Conservation (phyloP, 495 filamentous ascomycete genomes). For the Cairneyella variabilis region DNA sequence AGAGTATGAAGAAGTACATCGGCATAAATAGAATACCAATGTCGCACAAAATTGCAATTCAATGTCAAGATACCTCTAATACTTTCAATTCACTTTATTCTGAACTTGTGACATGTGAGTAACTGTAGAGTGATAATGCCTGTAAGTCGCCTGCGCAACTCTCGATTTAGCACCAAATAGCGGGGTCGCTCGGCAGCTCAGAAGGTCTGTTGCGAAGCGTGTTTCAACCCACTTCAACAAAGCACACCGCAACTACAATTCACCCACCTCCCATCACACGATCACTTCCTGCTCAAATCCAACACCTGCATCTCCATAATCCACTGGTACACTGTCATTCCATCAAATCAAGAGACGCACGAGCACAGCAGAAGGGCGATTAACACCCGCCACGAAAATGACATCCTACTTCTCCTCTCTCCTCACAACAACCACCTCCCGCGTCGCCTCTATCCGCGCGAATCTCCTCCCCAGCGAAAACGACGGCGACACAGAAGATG, state of each 20-base stretch:
- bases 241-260: constrained; percentile 4
- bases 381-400: no score
- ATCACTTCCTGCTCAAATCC: background rate
- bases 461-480: constrained; percentile 73
- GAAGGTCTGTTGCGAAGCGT: constrained; percentile 6
- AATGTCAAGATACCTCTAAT: background rate
- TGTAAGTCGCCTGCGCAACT: no score
- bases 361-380: no score
- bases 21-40: background rate
- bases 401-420: constrained; percentile 76
- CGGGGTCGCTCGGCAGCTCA: background rate
- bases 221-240: constrained; percentile 11
- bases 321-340: background rate
- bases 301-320: background rate
- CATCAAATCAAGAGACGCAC: no score
- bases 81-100: no score
- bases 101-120: background rate
- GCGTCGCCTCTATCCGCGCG: constrained; percentile 75
- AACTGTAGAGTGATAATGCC: no score
- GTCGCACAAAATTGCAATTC: background rate
- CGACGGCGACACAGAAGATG: constrained; percentile 91
- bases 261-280: no score
- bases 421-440: constrained; percentile 73
- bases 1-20: background rate
- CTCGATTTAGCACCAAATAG: no score